A percentile compares a stretch with the other conserved stretches of the same genome.
These are phyloP conservation scores for Phytophthora gonapodyides DNA, from an alignment of 352 stramenopile genomes.

Conservation along the genomic window DNA sequence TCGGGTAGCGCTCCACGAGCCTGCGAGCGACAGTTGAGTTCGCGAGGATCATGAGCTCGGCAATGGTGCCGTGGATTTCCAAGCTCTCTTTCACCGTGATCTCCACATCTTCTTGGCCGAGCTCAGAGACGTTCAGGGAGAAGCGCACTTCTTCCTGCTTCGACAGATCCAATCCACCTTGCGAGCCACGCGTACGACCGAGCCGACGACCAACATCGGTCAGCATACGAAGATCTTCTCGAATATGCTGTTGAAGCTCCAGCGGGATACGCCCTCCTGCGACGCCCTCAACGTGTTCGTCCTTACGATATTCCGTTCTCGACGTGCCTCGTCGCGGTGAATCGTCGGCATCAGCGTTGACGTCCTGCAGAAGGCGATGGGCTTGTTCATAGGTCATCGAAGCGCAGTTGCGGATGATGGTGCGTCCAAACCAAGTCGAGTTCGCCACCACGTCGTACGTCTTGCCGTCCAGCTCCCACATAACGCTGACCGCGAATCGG, in stretches of 20 bases:
- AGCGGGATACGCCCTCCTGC: conserved; percentile 70
- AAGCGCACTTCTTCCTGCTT: conserved; percentile 88
- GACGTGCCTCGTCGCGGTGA: conserved; percentile 14
- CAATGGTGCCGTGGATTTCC: conserved; percentile 94
- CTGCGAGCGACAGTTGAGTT: conserved; percentile 89
- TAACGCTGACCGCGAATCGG: conserved; percentile 89
- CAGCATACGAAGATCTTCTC: conserved; percentile 61
- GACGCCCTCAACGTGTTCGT: conserved; percentile 45
- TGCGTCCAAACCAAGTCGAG: conserved; percentile 88
- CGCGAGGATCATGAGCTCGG: conserved; percentile 94
- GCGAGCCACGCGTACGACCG: conserved; percentile 56
- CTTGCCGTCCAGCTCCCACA: conserved; percentile 90
- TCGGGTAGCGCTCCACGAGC: conserved; percentile 83
- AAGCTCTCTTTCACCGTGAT: conserved; percentile 91
- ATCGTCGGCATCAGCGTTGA: conserved; percentile 63
- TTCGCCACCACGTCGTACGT: conserved; percentile 61
- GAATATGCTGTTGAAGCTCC: conserved; percentile 53
- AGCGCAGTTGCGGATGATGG: conserved; percentile 96
- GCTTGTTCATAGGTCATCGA: conserved; percentile 90
- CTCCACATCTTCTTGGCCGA: conserved; percentile 75
- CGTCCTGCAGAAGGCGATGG: conserved; percentile 69
- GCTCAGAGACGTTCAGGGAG: conserved; percentile 70
- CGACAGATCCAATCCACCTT: conserved; percentile 80
- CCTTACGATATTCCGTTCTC: conserved; percentile 2
- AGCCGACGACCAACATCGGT: conserved; percentile 71